A percentile compares a stretch with the other conserved stretches of the same genome.
Conservation (phyloP, 139 green algal species). For the Chlorella sp. region DNA sequence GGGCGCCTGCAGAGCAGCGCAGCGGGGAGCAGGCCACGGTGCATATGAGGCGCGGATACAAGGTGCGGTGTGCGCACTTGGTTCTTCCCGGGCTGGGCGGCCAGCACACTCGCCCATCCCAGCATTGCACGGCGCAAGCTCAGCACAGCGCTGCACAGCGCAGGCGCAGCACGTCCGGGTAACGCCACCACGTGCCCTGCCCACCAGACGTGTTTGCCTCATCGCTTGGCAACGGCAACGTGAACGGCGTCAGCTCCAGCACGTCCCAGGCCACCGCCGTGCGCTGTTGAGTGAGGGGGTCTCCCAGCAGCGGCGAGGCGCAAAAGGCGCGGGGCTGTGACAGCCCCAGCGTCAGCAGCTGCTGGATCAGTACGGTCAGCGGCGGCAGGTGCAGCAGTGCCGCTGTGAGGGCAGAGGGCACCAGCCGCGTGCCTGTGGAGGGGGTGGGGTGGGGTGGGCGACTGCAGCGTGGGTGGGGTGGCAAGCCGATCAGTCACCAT, state of each 20-base stretch:
- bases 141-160: no score
- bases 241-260: background rate
- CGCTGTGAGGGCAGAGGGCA: background rate
- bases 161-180: no score
- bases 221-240: background rate
- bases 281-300: background rate
- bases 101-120: no score
- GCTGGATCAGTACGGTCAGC: background rate
- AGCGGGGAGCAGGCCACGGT: no score
- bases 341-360: background rate
- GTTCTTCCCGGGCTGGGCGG: no score
- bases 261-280: background rate
- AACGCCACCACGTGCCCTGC: no score
- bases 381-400: background rate
- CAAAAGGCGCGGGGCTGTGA: background rate
- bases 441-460: background rate
- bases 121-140: no score
- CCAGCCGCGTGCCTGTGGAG: background rate
- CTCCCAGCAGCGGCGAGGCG: background rate
- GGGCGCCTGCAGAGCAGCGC: background rate
- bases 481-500: no score
- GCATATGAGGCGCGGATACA: no score
- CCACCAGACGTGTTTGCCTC: no score
- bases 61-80: no score
- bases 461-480: background rate